Evolutionary conservation across 2,329 filamentous ascomycete genomes (phyloP).

Genomic region (Exophiala oligosperma): DNA sequence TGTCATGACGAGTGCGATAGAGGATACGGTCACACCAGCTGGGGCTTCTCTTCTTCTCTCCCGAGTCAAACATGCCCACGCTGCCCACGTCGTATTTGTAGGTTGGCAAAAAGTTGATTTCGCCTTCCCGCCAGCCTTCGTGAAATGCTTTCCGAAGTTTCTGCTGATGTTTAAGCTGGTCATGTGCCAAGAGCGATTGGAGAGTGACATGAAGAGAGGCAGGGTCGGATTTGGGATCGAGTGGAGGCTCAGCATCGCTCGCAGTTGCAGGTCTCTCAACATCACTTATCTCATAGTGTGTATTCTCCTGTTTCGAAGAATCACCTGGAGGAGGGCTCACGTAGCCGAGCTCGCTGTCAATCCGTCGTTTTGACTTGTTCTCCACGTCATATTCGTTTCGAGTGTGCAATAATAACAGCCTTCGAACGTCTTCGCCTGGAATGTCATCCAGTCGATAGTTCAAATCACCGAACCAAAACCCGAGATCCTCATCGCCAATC

Average conservation of each 20-base stretch:
- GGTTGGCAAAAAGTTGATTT: constrained; percentile 84
- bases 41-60: constrained; percentile 87
- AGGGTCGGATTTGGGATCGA: constrained; percentile 74
- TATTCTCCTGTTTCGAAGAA: neutral
- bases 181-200: constrained; percentile 81
- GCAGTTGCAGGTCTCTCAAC: constrained; percentile 55
- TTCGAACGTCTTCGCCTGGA: constrained; percentile 85
- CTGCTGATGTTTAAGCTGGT: constrained; percentile 78
- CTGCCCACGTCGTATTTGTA: constrained; percentile 99
- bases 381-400: constrained; percentile 70
- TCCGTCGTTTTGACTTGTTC: constrained; percentile 36
- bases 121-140: constrained; percentile 88
- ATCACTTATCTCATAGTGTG: constrained; percentile 20
- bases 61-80: constrained; percentile 87
- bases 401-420: constrained; percentile 79
- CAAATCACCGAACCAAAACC: constrained; percentile 94
- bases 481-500: constrained; percentile 88
- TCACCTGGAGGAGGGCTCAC: constrained; percentile 16
- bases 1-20: constrained; percentile 74
- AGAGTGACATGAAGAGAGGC: constrained; percentile 86
- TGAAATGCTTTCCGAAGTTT: constrained; percentile 76
- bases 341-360: constrained; percentile 31
- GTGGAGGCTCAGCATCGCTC: constrained; percentile 53
- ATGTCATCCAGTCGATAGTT: constrained; percentile 91
- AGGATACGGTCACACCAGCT: constrained; percentile 97